A percentile compares a stretch with the other conserved stretches of the same genome.
These are phyloP conservation scores for Cutaneotrichosporon dermatis DNA, from an alignment of 1,284 basidiomycete genomes.

Conservation along the genomic window DNA sequence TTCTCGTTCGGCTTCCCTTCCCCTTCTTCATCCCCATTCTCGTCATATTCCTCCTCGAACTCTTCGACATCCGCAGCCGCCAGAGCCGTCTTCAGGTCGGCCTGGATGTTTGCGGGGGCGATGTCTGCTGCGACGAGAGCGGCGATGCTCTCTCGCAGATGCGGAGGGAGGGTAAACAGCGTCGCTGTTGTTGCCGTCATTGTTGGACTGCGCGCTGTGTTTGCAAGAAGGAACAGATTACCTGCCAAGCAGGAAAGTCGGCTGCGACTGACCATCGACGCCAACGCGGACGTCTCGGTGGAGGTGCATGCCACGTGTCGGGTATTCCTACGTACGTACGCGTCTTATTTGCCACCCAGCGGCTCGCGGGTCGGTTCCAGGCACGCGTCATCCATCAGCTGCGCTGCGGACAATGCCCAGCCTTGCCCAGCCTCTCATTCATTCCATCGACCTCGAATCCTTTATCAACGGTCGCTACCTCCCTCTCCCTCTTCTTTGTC, in stretches of 20 bases:
- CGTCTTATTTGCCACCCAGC: background rate
- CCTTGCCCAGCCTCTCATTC: background rate
- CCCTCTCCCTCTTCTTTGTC: background rate
- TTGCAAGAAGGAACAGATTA: too few species aligned
- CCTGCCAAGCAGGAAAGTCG: too few species aligned
- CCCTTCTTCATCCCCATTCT: background rate
- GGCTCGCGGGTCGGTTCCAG: background rate
- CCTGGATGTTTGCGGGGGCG: constrained; percentile 20
- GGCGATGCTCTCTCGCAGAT: constrained; percentile 30
- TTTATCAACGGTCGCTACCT: background rate
- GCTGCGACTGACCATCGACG: too few species aligned
- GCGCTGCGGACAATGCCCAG: background rate
- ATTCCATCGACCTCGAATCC: background rate
- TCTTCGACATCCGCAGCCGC: constrained; percentile 9
- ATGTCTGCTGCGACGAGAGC: constrained; percentile 19
- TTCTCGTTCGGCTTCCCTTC: background rate
- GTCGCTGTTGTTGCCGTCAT: constrained; percentile 11
- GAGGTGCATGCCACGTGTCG: too few species aligned
- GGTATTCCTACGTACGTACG: background rate
- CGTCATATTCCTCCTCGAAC: constrained; percentile 5
- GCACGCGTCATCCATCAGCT: background rate
- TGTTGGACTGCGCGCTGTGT: background rate
- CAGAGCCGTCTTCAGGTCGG: constrained; percentile 9
- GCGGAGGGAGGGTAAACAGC: constrained; percentile 34
- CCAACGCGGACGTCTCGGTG: too few species aligned